Evolutionary conservation across 345 rosid genomes (phyloP).

Genomic region (Hirschfeldia incana): DNA sequence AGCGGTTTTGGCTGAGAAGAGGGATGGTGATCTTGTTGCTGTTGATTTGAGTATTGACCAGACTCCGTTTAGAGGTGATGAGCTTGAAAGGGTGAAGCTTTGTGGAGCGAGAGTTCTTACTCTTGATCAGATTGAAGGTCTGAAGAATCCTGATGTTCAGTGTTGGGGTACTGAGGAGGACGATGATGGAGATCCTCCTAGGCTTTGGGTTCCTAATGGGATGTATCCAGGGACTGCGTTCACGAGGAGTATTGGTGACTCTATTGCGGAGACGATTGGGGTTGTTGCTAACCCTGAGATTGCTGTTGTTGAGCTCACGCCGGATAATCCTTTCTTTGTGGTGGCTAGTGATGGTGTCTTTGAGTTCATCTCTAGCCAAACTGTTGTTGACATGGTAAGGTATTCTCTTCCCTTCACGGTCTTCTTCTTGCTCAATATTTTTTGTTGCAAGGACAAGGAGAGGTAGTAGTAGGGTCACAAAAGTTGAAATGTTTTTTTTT

Average conservation of each 20-base stretch:
- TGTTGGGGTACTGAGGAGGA: slow-evolving; percentile 97
- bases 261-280: slow-evolving; percentile 90
- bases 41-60: slow-evolving; percentile 91
- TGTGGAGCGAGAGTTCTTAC: slow-evolving; percentile 96
- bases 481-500: neutral
- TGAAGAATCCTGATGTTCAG: slow-evolving; percentile 89
- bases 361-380: slow-evolving; percentile 93
- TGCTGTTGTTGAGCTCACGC: slow-evolving; percentile 78
- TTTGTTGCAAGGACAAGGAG: neutral
- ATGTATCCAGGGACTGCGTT: slow-evolving; percentile 99
- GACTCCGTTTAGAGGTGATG: slow-evolving; percentile 86
- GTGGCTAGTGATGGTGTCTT: slow-evolving; percentile 99
- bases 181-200: slow-evolving; percentile 98
- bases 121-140: slow-evolving; percentile 96
- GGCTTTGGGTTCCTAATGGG: slow-evolving; percentile 91
- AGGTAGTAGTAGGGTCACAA: neutral
- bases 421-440: neutral
- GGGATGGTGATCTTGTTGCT: slow-evolving; percentile 75
- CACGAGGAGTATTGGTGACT: slow-evolving; percentile 94
- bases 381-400: slow-evolving; percentile 98
- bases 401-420: slow-evolving; percentile 41
- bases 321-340: slow-evolving; percentile 86
- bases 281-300: slow-evolving; percentile 97
- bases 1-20: slow-evolving; percentile 82
- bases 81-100: slow-evolving; percentile 79